phyloP scores from a whole-genome alignment of 2,329 filamentous ascomycete species.

The Aspergillus pseudotamarii region DNA sequence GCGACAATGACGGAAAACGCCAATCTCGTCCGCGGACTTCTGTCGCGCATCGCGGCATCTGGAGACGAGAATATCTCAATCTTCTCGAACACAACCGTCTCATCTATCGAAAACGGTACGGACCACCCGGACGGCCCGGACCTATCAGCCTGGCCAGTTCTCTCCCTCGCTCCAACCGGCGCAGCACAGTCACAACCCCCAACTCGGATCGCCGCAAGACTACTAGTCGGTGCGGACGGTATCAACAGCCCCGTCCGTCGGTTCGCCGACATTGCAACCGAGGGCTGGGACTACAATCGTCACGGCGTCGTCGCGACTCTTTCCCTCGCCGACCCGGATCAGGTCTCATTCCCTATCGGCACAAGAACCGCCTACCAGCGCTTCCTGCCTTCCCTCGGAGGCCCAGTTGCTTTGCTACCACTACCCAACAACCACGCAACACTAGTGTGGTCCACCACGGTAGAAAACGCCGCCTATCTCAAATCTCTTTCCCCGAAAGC shows the following conservation, averaged over 20 bases:
- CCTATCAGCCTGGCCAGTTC: slow-evolving; percentile 82
- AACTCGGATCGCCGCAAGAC: slow-evolving; percentile 71
- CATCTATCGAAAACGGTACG: slow-evolving; percentile 75
- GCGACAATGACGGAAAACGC: slow-evolving; percentile 97
- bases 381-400: slow-evolving; percentile 77
- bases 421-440: slow-evolving; percentile 81
- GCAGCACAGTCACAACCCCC: slow-evolving; percentile 31
- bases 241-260: slow-evolving; percentile 90
- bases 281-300: slow-evolving; percentile 90
- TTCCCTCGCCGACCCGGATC: slow-evolving; percentile 59
- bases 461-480: slow-evolving; percentile 73
- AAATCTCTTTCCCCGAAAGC: slow-evolving; percentile 73
- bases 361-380: slow-evolving; percentile 86
- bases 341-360: slow-evolving; percentile 34
- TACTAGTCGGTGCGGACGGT: slow-evolving; percentile 91
- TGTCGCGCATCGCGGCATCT: slow-evolving; percentile 71
- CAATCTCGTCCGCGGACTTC: slow-evolving; percentile 79
- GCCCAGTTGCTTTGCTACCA: slow-evolving; percentile 88
- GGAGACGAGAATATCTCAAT: slow-evolving; percentile 63
- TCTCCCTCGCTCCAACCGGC: slow-evolving; percentile 66
- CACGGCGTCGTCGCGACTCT: slow-evolving; percentile 92
- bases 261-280: slow-evolving; percentile 82
- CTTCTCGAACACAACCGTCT: slow-evolving; percentile 76
- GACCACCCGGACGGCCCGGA: slow-evolving; percentile 69
- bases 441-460: slow-evolving; percentile 92